A percentile compares a stretch with the other conserved stretches of the same genome.
Conservation (phyloP, 495 filamentous ascomycete genomes). For the Penicillium manginii region DNA sequence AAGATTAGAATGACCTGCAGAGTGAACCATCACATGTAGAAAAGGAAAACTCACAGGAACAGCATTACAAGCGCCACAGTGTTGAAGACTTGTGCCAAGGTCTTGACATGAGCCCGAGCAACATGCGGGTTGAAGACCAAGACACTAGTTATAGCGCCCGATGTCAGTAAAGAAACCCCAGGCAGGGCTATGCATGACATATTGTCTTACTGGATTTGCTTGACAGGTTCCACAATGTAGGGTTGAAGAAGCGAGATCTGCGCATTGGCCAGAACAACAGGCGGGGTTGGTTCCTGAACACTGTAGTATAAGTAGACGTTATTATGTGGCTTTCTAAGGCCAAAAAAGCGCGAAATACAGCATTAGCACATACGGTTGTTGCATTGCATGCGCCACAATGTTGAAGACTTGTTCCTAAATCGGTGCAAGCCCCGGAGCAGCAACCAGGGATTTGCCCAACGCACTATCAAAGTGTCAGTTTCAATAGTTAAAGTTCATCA, state of each 20-base stretch:
- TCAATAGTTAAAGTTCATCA: neutral
- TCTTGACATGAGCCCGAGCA: constrained; percentile 20
- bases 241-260: constrained; percentile 13
- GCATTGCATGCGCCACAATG: constrained; percentile 22
- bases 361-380: constrained; percentile 6
- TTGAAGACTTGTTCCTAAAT: constrained; percentile 10
- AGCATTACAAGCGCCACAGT: constrained; percentile 20
- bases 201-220: constrained; percentile 12
- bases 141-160: constrained; percentile 3
- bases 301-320: neutral
- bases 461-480: constrained; percentile 11
- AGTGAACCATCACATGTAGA: neutral
- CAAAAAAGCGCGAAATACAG: neutral
- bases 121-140: constrained; percentile 13
- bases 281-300: constrained; percentile 19
- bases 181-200: neutral
- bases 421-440: constrained; percentile 22
- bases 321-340: neutral
- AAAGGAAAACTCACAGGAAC: constrained; percentile 2
- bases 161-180: neutral
- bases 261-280: constrained; percentile 20
- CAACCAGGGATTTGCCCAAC: constrained; percentile 20
- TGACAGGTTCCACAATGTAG: constrained; percentile 17
- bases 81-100: constrained; percentile 1
- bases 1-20: neutral